Evolutionary conservation across 176 grass and related monocot genomes (phyloP), one percentile per base, ranked within the genome.

Genomic region (Cenchrus fungigraminus): DNA sequence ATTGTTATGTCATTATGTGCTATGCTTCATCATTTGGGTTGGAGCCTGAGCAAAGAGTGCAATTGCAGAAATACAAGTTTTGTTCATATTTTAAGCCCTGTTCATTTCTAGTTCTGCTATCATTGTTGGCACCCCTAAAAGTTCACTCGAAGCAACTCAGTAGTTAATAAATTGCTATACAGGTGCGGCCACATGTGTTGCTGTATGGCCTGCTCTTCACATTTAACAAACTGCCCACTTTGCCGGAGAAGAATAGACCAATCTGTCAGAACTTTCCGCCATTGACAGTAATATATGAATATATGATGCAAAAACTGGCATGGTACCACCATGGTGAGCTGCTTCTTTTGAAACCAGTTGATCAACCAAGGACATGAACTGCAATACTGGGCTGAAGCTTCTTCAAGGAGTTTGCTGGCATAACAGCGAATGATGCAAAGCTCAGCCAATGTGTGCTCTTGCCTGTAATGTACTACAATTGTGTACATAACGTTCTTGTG

Each of bases 171-270:
- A 75, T 75, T 63, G 17, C 68, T 65, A 79, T 86, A 12, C 92
- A 99, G 97, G 81, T 99, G 97, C 3, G 97, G 97, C n/a, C 97
- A 99, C 82, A 99, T 99, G 97, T 99, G 97, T 74, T 96, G 97
- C 60, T 99, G 97, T 89, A 90, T 83, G 72, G 17, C 88, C 14
- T 99, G 97, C 76, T 94, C 93, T 40, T 94, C 94, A 4, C 94
- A 96, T 20, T 80, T 99, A 22, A 82, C 91, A 15, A 91, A 82
- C 79, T 99, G 97, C 72, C 97, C 97, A 14, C 92, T 99, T 51
- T 99, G 97, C 79, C 90, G 97, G 19, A 92, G 92, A 89, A 88
- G 88, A 92, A 99, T 99, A 10, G 91, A 96, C 63, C 91, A 96
- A 83, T 88, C 90, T 85, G 86, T 96, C 17, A 96, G 81, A 85